These are phyloP conservation scores for Helichrysum umbraculigerum DNA, from an alignment of 129 eudicot genomes.

Conservation along the genomic window DNA sequence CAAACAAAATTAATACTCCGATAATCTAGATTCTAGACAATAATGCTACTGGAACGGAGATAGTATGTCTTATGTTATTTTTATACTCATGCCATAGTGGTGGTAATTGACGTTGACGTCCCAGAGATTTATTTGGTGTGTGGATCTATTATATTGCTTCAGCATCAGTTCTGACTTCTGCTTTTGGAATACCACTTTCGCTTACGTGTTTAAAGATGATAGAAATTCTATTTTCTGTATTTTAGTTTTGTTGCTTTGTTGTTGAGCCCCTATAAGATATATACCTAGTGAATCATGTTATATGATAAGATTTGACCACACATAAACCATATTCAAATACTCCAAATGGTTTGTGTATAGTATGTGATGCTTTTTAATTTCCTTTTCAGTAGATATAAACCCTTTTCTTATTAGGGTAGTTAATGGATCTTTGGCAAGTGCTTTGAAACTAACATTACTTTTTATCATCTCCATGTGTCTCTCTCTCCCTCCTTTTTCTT, in stretches of 20 bases:
- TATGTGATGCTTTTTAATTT: background rate
- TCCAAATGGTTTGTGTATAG: background rate
- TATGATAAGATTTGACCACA: conserved; percentile 8
- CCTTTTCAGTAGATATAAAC: background rate
- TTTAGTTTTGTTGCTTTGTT: background rate
- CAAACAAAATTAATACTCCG: background rate
- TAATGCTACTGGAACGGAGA: background rate
- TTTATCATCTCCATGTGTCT: background rate
- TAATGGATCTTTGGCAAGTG: background rate
- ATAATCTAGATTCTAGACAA: background rate
- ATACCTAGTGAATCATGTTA: conserved; percentile 13
- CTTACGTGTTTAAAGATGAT: background rate
- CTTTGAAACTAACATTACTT: conserved; percentile 7
- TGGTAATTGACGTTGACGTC: background rate
- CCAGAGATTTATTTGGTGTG: background rate
- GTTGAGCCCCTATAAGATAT: background rate
- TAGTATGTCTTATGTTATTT: background rate
- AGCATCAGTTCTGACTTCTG: background rate
- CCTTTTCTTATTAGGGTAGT: background rate
- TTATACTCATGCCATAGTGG: conserved; percentile 6
- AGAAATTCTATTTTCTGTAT: conserved; percentile 6
- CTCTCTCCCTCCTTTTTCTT: background rate
- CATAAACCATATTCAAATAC: background rate
- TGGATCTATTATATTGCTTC: conserved; percentile 11
- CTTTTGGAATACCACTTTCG: conserved; percentile 9